phyloP scores from a whole-genome alignment of 768 basidiomycete species.

The Strobilomyces confusus region DNA sequence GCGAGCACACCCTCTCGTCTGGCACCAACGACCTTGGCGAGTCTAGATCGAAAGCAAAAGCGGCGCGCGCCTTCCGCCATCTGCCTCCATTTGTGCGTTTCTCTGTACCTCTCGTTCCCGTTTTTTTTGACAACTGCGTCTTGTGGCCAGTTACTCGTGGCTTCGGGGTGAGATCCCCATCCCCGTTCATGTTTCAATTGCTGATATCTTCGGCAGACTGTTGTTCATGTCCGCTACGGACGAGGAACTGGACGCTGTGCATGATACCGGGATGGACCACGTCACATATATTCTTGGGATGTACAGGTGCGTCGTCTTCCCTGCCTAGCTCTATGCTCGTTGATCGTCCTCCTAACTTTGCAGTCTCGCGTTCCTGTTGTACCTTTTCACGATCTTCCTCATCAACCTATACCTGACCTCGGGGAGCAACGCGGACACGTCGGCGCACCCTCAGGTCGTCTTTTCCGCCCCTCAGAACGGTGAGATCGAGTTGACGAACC shows the following conservation, averaged over 20 bases:
- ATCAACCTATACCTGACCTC: constrained; percentile 64
- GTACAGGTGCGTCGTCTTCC: constrained; percentile 52
- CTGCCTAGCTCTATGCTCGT: too few species aligned
- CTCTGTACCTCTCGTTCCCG: neutral
- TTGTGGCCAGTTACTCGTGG: constrained; percentile 54
- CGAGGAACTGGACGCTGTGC: constrained; percentile 73
- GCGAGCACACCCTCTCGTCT: constrained; percentile 65
- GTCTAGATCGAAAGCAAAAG: constrained; percentile 29
- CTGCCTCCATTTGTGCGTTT: constrained; percentile 81
- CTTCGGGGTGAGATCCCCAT: constrained; percentile 54
- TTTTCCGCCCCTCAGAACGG: constrained; percentile 27
- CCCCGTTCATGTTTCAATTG: neutral
- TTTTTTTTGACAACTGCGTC: neutral
- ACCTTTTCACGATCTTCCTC: constrained; percentile 67
- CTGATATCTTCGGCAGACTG: constrained; percentile 40
- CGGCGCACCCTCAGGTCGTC: constrained; percentile 3
- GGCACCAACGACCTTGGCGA: constrained; percentile 14
- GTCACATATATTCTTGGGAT: constrained; percentile 87
- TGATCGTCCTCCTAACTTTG: neutral
- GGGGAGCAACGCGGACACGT: constrained; percentile 49
- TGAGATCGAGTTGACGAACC: constrained; percentile 41
- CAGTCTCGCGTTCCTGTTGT: constrained; percentile 69
- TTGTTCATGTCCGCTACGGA: constrained; percentile 94
- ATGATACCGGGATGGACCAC: constrained; percentile 79
- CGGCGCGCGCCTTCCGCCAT: constrained; percentile 70